Evolutionary conservation across 2,329 filamentous ascomycete genomes (phyloP).

Genomic region (Curvularia hawaiiensis): DNA sequence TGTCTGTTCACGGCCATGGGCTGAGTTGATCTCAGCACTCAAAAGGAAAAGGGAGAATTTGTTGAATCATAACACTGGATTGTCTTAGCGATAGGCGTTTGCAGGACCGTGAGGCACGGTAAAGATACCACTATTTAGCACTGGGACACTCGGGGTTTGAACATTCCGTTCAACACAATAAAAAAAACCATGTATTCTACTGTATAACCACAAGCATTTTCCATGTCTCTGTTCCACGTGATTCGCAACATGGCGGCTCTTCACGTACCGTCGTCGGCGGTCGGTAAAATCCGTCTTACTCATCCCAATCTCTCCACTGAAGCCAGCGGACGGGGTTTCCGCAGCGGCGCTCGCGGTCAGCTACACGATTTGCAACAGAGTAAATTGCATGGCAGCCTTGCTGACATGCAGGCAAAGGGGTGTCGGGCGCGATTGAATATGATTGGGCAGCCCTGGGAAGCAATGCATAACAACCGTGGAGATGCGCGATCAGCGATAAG

Average conservation of each 20-base stretch:
- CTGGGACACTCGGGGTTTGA: conserved; percentile 6
- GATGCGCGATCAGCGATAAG: conserved; percentile 2
- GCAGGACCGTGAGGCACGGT: conserved; percentile 12
- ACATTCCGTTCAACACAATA: conserved; percentile 1
- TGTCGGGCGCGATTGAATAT: background rate
- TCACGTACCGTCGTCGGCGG: background rate
- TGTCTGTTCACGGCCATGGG: conserved; percentile 47
- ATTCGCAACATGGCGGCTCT: background rate
- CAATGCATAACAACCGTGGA: background rate
- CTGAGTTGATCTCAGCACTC: conserved; percentile 8
- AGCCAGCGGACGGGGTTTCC: conserved; percentile 3
- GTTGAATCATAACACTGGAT: conserved; percentile 15
- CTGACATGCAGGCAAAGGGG: conserved; percentile 13
- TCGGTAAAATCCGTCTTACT: conserved; percentile 4
- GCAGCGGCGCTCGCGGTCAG: conserved; percentile 10
- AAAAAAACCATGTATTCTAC: background rate
- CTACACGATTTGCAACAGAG: conserved; percentile 6
- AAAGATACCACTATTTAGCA: conserved; percentile 23
- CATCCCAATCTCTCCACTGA: conserved; percentile 6
- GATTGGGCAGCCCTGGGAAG: background rate
- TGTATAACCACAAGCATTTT: background rate
- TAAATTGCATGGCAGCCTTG: conserved; percentile 13
- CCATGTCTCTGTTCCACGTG: background rate
- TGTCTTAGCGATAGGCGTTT: conserved; percentile 16
- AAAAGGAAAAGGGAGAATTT: background rate